Conservation (phyloP, 805 yeast genomes). For the Ogataea glucozyma region DNA sequence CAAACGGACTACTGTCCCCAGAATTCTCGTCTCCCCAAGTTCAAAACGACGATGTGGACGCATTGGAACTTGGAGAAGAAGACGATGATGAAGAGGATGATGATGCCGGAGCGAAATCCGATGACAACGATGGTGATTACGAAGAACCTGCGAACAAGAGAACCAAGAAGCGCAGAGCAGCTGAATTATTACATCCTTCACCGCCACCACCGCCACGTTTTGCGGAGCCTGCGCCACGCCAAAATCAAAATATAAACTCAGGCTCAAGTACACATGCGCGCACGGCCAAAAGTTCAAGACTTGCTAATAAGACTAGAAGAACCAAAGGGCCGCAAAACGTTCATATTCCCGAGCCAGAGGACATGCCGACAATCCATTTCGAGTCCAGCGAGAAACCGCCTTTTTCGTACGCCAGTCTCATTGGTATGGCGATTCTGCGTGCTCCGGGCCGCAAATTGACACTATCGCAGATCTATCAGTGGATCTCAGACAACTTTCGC, state of each 20-base stretch:
- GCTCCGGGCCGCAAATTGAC: constrained; percentile 74
- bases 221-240: constrained; percentile 14
- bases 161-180: constrained; percentile 18
- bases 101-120: constrained; percentile 14
- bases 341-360: constrained; percentile 38
- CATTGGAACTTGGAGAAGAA: too few relatives aligned
- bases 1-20: constrained; percentile 37
- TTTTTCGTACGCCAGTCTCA: constrained; percentile 88
- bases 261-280: too few relatives aligned
- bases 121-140: constrained; percentile 14
- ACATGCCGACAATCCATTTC: constrained; percentile 46
- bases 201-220: constrained; percentile 27
- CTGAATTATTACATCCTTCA: constrained; percentile 12
- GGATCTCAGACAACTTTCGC: constrained; percentile 86
- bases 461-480: constrained; percentile 79
- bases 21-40: constrained; percentile 52
- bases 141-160: constrained; percentile 15
- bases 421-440: constrained; percentile 88
- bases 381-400: constrained; percentile 75
- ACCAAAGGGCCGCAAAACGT: constrained; percentile 32
- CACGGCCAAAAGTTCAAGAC: neutral
- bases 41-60: constrained; percentile 15
- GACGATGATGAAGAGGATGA: constrained; percentile 15
- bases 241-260: too few relatives aligned
- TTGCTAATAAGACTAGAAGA: constrained; percentile 17